Percentiles rank a stretch among this genome's conserved stretches.
Evolutionary conservation across 1,139 yeast species (phyloP).

Genomic region (Pichia sp.): DNA sequence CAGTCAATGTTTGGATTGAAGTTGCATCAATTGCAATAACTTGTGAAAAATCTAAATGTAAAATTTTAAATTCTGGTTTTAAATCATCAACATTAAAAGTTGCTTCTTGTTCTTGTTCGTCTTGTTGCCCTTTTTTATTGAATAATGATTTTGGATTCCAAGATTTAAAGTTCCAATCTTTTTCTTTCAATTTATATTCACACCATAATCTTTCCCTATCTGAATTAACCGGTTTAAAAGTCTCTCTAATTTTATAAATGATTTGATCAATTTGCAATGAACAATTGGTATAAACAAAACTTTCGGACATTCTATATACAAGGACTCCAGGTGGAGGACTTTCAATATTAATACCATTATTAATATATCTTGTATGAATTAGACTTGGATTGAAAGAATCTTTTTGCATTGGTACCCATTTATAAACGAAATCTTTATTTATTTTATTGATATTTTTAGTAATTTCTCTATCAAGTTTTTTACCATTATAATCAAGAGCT

Average conservation of each 20-base stretch:
- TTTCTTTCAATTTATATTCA: conserved; percentile 33
- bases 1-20: conserved; percentile 71
- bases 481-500: background rate
- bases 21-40: conserved; percentile 76
- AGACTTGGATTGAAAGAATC: conserved; percentile 26
- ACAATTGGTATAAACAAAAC: conserved; percentile 76
- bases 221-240: conserved; percentile 57
- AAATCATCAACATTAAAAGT: conserved; percentile 27
- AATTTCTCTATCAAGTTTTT: background rate
- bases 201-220: conserved; percentile 86
- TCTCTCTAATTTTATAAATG: conserved; percentile 56
- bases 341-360: conserved; percentile 48
- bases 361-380: conserved; percentile 34
- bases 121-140: background rate
- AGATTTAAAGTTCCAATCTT: conserved; percentile 3
- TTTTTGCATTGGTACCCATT: conserved; percentile 74
- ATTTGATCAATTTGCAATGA: conserved; percentile 67
- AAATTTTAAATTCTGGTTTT: conserved; percentile 40
- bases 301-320: conserved; percentile 76
- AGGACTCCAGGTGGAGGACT: conserved; percentile 90
- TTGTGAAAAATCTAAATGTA: conserved; percentile 76
- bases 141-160: conserved; percentile 17
- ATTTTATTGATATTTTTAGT: background rate
- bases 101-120: conserved; percentile 3
- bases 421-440: conserved; percentile 29